Percentiles rank a stretch among this genome's conserved stretches.
These are phyloP conservation scores for Cladosporium sp. DNA, from an alignment of 2,329 filamentous ascomycete species.

Conservation along the genomic window DNA sequence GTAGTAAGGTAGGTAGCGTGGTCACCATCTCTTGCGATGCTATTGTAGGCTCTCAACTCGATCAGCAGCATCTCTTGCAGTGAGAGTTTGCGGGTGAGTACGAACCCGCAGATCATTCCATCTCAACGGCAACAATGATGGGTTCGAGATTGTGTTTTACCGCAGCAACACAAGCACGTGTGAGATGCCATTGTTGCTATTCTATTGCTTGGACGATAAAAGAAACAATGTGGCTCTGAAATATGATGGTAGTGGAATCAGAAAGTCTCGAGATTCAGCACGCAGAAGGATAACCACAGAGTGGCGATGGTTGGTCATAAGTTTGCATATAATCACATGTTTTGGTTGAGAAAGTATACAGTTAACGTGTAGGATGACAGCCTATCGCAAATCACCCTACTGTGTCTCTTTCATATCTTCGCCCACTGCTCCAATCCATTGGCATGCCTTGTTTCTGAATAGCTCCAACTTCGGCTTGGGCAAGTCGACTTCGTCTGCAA, in stretches of 20 bases:
- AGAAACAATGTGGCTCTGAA: no score
- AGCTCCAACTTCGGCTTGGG: constrained; percentile 24
- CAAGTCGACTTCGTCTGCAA: constrained; percentile 22
- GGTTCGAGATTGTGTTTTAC: no score
- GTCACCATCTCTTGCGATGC: not conserved
- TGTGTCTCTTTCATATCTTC: constrained; percentile 22
- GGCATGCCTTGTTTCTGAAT: constrained; percentile 23
- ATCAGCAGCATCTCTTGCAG: not conserved
- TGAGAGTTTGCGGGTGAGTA: no score
- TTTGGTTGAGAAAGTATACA: not conserved
- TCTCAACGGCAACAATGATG: no score
- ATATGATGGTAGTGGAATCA: no score
- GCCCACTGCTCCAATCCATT: constrained; percentile 21
- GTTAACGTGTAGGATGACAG: not conserved
- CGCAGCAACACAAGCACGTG: no score
- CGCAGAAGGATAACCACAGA: no score
- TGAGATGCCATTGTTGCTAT: no score
- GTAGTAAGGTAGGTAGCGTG: not conserved
- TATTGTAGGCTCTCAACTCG: not conserved
- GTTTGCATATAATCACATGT: not conserved
- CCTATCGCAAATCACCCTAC: not conserved
- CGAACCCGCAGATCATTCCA: no score
- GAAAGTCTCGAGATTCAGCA: no score
- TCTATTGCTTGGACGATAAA: no score
- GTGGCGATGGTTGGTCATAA: not conserved